Evolutionary conservation across 2,329 filamentous ascomycete genomes (phyloP).

Genomic region (Cordyceps cicadae): DNA sequence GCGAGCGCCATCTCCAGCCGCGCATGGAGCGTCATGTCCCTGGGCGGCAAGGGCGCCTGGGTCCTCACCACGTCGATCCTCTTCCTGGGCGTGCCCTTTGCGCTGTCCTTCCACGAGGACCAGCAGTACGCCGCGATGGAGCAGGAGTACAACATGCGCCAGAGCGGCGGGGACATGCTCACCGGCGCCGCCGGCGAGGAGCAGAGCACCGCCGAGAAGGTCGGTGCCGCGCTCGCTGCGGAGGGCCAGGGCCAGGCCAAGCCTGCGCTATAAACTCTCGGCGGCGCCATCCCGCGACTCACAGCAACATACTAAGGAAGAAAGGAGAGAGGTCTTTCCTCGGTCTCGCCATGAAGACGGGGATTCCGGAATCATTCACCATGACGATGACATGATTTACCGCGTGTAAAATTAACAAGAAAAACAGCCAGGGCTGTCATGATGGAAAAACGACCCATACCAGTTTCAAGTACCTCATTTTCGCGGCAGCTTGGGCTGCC

Average conservation of each 20-base stretch:
- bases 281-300: neutral
- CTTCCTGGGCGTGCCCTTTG: constrained; percentile 86
- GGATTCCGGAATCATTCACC: constrained; percentile 5
- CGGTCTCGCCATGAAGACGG: neutral
- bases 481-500: neutral
- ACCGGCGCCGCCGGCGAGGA: constrained; percentile 36
- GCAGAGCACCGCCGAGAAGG: constrained; percentile 38
- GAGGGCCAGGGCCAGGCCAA: constrained; percentile 29
- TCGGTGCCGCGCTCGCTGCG: constrained; percentile 41
- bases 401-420: constrained; percentile 8
- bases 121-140: constrained; percentile 97
- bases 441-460: neutral
- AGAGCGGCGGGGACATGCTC: constrained; percentile 69
- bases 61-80: constrained; percentile 83
- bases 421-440: neutral
- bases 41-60: constrained; percentile 84
- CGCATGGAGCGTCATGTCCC: constrained; percentile 49
- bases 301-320: neutral
- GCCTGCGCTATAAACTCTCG: constrained; percentile 38
- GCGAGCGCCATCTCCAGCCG: constrained; percentile 44
- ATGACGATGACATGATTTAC: constrained; percentile 5
- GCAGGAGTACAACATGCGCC: constrained; percentile 92
- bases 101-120: constrained; percentile 87
- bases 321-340: neutral
- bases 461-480: neutral